Evolutionary conservation across 805 yeast genomes (phyloP), one percentile per base, ranked within the genome.

Genomic region (Wickerhamomyces alni): DNA sequence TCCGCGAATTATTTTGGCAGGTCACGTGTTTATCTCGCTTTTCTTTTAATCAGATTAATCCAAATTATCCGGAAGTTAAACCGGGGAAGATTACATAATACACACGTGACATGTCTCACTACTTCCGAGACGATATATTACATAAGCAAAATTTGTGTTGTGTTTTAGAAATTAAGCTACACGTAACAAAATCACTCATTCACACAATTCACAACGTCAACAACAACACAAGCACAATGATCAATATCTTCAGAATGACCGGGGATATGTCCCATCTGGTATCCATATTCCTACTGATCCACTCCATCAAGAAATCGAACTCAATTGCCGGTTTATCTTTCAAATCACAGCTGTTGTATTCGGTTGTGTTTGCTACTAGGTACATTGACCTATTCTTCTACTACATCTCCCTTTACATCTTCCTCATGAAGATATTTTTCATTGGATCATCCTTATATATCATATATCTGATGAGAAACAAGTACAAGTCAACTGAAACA

Each of bases 201-300:
- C 3, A 17, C 9, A 8, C n/a, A 6, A 6, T 21, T 9, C 24
- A 21, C 16, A 12, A 31, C n/a, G n/a, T n/a, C n/a, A n/a, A n/a
- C n/a, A n/a, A n/a, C n/a, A n/a, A n/a, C n/a, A n/a, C n/a, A n/a
- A n/a, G n/a, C 18, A n/a, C 34, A 13, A 59, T 58, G 62, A 30
- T 65, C 54, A 74, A 72, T 47, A 46, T 70, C 29, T 70, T 71
- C 49, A 60, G 76, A 52, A 52, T 68, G 21, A 46, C 55, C 33
- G 95, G 91, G 22, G 99, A 93, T 57, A 55, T 87, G 40, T 77
- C 93, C 35, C 99, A 93, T 59, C 65, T 87, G 60, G 77, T 82
- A 15, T 80, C 94, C 51, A 85, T 87, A 36, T 66, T 85, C 43
- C 74, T 93, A 40, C 70, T 93, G 47, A 66, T 91, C 37, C 80